These are phyloP conservation scores for Stephanocyclus meneghinianus DNA, from an alignment of 352 stramenopile genomes.

Conservation along the genomic window DNA sequence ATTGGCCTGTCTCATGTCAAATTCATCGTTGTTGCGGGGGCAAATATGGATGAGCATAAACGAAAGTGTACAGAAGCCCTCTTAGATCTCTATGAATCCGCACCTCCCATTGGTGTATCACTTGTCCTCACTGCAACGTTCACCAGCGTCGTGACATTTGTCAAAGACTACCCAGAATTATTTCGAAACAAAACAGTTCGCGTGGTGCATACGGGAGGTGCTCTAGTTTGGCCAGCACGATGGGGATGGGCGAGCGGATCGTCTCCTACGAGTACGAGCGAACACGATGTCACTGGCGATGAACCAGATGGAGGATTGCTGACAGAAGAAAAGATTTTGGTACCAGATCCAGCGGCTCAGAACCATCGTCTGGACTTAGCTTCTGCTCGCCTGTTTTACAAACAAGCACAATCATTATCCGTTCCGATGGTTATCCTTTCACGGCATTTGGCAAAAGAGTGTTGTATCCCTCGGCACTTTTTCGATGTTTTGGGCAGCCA, in stretches of 20 bases:
- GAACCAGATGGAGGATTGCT: neutral
- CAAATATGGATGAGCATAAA: slow-evolving; percentile 45
- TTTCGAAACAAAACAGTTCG: slow-evolving; percentile 55
- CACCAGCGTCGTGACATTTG: slow-evolving; percentile 47
- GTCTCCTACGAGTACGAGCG: neutral
- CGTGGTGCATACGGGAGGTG: slow-evolving; percentile 52
- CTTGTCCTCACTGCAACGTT: slow-evolving; percentile 54
- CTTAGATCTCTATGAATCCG: slow-evolving; percentile 42
- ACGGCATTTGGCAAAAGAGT: slow-evolving; percentile 46
- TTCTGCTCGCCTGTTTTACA: slow-evolving; percentile 44
- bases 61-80: slow-evolving; percentile 28
- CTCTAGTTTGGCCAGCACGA: slow-evolving; percentile 44
- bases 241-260: slow-evolving; percentile 32
- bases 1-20: slow-evolving; percentile 51
- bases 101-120: slow-evolving; percentile 48
- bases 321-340: slow-evolving; percentile 46
- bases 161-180: slow-evolving; percentile 40
- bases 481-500: slow-evolving; percentile 48
- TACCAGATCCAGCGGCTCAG: slow-evolving; percentile 46
- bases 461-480: slow-evolving; percentile 50
- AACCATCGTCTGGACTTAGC: slow-evolving; percentile 51
- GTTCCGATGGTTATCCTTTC: slow-evolving; percentile 57
- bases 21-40: slow-evolving; percentile 42
- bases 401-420: slow-evolving; percentile 39
- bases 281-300: slow-evolving; percentile 3